Evolutionary conservation across 345 rosid genomes (phyloP).

Genomic region (Eucalyptus globulus): DNA sequence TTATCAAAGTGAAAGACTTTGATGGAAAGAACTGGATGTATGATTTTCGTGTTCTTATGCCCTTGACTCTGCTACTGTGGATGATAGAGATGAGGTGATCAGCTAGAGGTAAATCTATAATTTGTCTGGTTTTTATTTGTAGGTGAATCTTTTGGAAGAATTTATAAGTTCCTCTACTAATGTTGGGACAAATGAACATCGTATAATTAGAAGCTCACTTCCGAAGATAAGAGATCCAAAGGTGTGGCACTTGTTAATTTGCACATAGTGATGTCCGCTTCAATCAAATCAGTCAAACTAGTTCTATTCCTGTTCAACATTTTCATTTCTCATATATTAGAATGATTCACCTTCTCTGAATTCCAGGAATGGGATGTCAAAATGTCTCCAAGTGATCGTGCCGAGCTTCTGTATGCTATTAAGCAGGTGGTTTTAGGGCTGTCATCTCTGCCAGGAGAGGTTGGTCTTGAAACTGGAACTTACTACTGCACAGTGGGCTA

Average conservation of each 20-base stretch:
- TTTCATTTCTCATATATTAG: not conserved
- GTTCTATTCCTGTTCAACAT: not conserved
- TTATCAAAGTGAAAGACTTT: not conserved
- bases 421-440: constrained; percentile 47
- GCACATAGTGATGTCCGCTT: not conserved
- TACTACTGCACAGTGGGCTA: constrained; percentile 69
- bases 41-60: not conserved
- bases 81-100: not conserved
- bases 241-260: constrained; percentile 31
- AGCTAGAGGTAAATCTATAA: not conserved
- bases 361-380: constrained; percentile 63
- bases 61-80: not conserved
- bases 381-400: constrained; percentile 68
- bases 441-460: constrained; percentile 49
- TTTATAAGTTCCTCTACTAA: constrained; percentile 39
- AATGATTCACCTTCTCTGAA: not conserved
- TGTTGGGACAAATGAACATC: constrained; percentile 33
- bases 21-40: not conserved
- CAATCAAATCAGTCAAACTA: not conserved
- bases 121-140: not conserved
- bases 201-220: constrained; percentile 41
- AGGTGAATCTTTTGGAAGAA: constrained; percentile 87
- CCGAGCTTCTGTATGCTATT: constrained; percentile 61
- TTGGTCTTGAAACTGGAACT: constrained; percentile 69
- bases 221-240: constrained; percentile 63